These are phyloP conservation scores for Eimeria nieschulzi DNA, from an alignment of 169 alveolate species.

Conservation along the genomic window DNA sequence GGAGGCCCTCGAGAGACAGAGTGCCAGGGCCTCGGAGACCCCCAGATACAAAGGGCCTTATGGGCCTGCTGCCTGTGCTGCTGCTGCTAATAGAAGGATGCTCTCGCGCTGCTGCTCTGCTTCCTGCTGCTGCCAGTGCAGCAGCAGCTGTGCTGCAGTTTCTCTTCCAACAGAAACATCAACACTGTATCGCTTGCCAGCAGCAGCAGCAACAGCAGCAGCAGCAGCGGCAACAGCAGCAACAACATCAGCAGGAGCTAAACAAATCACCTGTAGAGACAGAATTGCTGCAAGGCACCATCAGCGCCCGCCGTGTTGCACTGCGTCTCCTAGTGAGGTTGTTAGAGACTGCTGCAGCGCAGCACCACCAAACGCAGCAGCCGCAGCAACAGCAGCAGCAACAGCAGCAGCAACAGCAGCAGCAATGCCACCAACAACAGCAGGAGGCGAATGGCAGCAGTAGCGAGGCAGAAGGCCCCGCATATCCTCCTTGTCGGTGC, in stretches of 20 bases:
- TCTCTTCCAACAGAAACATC: background rate
- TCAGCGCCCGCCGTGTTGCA: slow-evolving; percentile 15
- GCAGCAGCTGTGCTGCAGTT: slow-evolving; percentile 5
- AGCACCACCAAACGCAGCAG: background rate
- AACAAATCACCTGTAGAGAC: background rate
- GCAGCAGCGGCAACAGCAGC: slow-evolving; percentile 14
- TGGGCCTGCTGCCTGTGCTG: slow-evolving; percentile 24
- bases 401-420: background rate
- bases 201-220: slow-evolving; percentile 27
- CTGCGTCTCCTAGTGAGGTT: background rate
- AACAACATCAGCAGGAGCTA: background rate
- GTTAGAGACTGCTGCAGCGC: background rate
- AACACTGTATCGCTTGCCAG: background rate
- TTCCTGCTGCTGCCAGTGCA: slow-evolving; percentile 12
- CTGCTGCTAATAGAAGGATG: slow-evolving; percentile 2
- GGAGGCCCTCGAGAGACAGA: background rate
- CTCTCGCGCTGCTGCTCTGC: background rate
- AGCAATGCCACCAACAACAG: background rate
- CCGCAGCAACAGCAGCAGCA: background rate
- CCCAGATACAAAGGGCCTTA: slow-evolving; percentile 4
- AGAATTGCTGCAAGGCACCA: slow-evolving; percentile 12
- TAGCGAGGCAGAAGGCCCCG: background rate
- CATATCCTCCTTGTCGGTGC: background rate
- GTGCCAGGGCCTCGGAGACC: background rate
- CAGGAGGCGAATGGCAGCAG: background rate